Evolutionary conservation across 768 basidiomycete genomes (phyloP).

Genomic region (Leccinum longicurvipes): DNA sequence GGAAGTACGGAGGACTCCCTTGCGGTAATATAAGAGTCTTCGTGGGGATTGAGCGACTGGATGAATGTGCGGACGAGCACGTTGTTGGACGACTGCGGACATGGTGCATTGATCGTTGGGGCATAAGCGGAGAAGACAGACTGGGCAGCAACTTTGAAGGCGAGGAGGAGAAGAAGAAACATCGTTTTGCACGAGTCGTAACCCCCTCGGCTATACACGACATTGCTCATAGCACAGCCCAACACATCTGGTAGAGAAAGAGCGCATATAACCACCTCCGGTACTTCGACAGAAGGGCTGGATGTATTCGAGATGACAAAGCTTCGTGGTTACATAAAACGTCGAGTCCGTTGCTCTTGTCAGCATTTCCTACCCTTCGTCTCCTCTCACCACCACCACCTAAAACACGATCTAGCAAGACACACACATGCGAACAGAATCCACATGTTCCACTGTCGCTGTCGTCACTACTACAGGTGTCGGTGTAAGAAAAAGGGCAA

Average conservation of each 20-base stretch:
- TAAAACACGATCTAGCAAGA: background rate
- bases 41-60: conserved; percentile 49
- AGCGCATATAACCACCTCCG: background rate
- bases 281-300: background rate
- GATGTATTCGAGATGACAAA: conserved; percentile 28
- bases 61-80: conserved; percentile 51
- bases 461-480: conserved; percentile 15
- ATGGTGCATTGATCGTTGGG: conserved; percentile 45
- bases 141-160: background rate
- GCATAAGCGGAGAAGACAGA: conserved; percentile 47
- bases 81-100: conserved; percentile 42
- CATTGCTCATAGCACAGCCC: background rate
- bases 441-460: background rate
- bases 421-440: background rate
- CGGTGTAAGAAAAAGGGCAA: conserved; percentile 1
- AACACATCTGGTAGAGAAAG: background rate
- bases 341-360: conserved; percentile 30
- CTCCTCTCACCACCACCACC: conserved; percentile 29
- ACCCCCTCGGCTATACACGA: conserved; percentile 7
- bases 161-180: background rate
- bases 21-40: conserved; percentile 44
- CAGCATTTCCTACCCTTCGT: conserved; percentile 32
- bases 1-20: conserved; percentile 42
- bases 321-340: conserved; percentile 35
- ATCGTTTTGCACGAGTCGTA: background rate